Evolutionary conservation across 306 rosid genomes (phyloP).

Genomic region (Vigna nakashimae): DNA sequence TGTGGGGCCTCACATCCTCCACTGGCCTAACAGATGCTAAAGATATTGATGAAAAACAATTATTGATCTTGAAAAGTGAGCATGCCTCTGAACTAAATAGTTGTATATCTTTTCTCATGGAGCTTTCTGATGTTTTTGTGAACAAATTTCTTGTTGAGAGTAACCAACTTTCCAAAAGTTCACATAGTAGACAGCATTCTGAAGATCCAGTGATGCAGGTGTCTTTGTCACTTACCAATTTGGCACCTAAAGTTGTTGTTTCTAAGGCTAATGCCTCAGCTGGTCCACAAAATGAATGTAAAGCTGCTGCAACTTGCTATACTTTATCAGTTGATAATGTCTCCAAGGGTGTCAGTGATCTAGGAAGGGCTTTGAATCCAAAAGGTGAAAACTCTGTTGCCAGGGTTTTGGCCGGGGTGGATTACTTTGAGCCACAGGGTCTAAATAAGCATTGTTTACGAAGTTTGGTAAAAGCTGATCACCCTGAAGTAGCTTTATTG

Average conservation of each 20-base stretch:
- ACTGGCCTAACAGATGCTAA: constrained; percentile 50
- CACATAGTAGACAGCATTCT: constrained; percentile 48
- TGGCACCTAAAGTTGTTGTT: constrained; percentile 30
- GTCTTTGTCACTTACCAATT: constrained; percentile 38
- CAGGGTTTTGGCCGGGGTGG: constrained; percentile 55
- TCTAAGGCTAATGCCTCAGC: constrained; percentile 46
- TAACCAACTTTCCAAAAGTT: constrained; percentile 48
- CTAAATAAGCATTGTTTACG: constrained; percentile 64
- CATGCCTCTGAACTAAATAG: constrained; percentile 54
- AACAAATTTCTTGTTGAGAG: constrained; percentile 55
- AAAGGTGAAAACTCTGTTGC: constrained; percentile 52
- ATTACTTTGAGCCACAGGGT: constrained; percentile 55
- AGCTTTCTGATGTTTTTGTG: constrained; percentile 55
- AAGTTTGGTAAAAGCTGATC: constrained; percentile 71
- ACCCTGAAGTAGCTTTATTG: constrained; percentile 66
- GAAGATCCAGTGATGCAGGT: constrained; percentile 36
- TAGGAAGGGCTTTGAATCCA: constrained; percentile 42
- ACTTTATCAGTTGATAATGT: constrained; percentile 46
- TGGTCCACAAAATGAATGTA: constrained; percentile 41
- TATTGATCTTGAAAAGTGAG: constrained; percentile 53
- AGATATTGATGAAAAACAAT: constrained; percentile 45
- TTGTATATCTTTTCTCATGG: constrained; percentile 56
- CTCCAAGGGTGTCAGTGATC: constrained; percentile 40
- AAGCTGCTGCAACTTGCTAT: constrained; percentile 46
- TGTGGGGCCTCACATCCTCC: constrained; percentile 72